Base-by-base conservation (phyloP, 352 stramenopile species). In the Aphanomyces astaci region DNA sequence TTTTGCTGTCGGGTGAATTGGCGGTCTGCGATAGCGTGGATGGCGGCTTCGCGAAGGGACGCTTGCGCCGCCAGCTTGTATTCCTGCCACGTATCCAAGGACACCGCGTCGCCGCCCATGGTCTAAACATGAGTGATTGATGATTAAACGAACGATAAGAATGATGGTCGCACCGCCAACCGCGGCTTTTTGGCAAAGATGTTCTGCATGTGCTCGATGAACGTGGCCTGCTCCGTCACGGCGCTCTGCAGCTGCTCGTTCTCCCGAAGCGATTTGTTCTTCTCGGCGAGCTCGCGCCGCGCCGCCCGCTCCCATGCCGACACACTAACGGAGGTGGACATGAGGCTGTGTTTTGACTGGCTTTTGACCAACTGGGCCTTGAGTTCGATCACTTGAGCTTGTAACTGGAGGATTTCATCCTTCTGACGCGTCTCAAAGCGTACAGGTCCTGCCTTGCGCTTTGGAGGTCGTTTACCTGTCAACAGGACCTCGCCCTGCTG, bases 141-240 rank as follows among this genome's bases (percentile, higher is more conserved):
- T n/a, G n/a, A 19, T 25, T 10, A 24, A 63, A 45, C 31, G 30
- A n/a, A n/a, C n/a, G n/a, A n/a, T 31, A 17, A 63, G 19, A 33
- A 19, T 28, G 54, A 39, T 7, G 24, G 33, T 25, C 56, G 19
- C 52, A 65, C 56, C n/a, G 36, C n/a, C 13, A 65, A 36, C 24
- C 56, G 56, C 4, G 56, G 56, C 33, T 65, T 65, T 36, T 65
- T 65, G 33, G 32, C 19, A 31, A 65, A 48, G 32, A 53, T 22
- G 15, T 17, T 46, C 27, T 65, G 56, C 56, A 65, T 65, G 56
- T 46, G 36, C 24, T 65, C 56, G 36, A 65, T 65, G 40, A 65
- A 65, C 24, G 56, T 65, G 11, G 22, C 15, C 22, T 65, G 56
- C 17, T 65, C 31, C n/a, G 15, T 22, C 56, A 65, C n/a, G 11